Evolutionary conservation across 2,329 filamentous ascomycete species (phyloP).

Genomic region (Aspergillus novofumigatus): DNA sequence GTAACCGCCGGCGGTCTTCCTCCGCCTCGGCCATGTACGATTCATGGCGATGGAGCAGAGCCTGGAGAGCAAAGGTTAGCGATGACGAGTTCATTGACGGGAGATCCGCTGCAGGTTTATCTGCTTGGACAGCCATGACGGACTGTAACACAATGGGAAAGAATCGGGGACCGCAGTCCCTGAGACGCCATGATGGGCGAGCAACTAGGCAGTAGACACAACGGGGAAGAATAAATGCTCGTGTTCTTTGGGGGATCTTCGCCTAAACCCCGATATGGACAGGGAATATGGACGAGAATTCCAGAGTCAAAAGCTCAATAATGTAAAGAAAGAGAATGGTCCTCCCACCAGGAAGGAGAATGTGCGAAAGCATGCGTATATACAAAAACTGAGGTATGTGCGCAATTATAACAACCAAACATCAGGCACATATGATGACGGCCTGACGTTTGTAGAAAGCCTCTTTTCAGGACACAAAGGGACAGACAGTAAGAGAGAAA

Average conservation of each 20-base stretch:
- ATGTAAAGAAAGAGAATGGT: constrained; percentile 8
- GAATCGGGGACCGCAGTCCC: constrained; percentile 20
- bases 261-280: background rate
- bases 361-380: constrained; percentile 5
- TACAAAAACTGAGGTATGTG: background rate
- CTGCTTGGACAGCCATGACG: constrained; percentile 24
- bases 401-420: constrained; percentile 3
- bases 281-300: constrained; percentile 7
- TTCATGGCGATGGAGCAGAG: constrained; percentile 86
- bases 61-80: constrained; percentile 76
- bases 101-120: constrained; percentile 19
- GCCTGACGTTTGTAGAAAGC: background rate
- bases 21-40: constrained; percentile 91
- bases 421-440: background rate
- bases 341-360: constrained; percentile 3
- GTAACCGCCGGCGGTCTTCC: constrained; percentile 71
- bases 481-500: constrained; percentile 5
- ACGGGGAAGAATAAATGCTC: background rate
- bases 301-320: constrained; percentile 7
- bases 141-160: constrained; percentile 27
- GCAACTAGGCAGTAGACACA: background rate
- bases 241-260: background rate
- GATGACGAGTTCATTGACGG: constrained; percentile 36
- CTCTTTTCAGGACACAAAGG: background rate
- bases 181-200: constrained; percentile 19